These are phyloP conservation scores for Pelargonium nanum DNA, from an alignment of 345 rosid genomes.

Conservation along the genomic window DNA sequence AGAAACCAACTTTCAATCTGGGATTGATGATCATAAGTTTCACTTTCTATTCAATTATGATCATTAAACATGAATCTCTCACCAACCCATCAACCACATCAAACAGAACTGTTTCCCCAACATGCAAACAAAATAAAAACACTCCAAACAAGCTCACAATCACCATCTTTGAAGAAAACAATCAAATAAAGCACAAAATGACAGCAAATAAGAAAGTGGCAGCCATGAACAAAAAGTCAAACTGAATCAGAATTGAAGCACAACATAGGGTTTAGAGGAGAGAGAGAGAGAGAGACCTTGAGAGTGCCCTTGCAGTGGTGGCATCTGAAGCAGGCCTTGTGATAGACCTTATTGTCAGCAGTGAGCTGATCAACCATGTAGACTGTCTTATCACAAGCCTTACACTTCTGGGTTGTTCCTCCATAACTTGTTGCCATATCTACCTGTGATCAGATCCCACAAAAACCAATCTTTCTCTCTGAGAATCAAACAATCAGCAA, in stretches of 20 bases:
- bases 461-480: conserved; percentile 4
- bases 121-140: background rate
- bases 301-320: conserved; percentile 49
- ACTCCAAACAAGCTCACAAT: conserved; percentile 7
- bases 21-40: conserved; percentile 1
- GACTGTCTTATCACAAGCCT: conserved; percentile 44
- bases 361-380: conserved; percentile 40
- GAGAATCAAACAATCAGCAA: conserved; percentile 1
- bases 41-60: background rate
- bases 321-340: conserved; percentile 45
- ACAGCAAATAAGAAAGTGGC: background rate
- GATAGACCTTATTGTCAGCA: conserved; percentile 35
- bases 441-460: conserved; percentile 3
- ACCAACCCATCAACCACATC: background rate
- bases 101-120: too few species aligned
- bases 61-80: background rate
- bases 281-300: conserved; percentile 19
- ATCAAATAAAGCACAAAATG: background rate
- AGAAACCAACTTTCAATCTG: background rate
- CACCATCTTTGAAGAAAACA: conserved; percentile 7
- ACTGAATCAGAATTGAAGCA: background rate
- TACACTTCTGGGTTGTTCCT: conserved; percentile 46
- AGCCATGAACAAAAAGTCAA: background rate
- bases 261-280: background rate
- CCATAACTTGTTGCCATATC: conserved; percentile 29